Percentiles rank a stretch among this genome's conserved stretches.
Conservation (phyloP, 441 rosid genomes). For the Hura crepitans region DNA sequence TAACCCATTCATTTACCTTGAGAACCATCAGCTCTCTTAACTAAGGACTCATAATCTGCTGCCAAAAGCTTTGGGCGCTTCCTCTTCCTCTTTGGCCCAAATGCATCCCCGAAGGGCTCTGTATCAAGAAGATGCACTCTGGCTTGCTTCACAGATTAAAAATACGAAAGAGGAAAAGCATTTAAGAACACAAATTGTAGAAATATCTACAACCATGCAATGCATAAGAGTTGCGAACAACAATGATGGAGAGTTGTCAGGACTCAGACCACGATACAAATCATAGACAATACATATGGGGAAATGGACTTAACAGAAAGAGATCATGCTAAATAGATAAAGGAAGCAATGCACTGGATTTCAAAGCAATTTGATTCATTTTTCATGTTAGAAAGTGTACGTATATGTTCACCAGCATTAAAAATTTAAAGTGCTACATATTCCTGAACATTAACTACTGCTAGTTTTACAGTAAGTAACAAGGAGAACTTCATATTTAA, state of each 20-base stretch:
- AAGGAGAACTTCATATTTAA: not conserved
- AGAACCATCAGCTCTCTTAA: slow-evolving; percentile 72
- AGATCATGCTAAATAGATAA: not conserved
- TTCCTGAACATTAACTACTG: not conserved
- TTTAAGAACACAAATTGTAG: not conserved
- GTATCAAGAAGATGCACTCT: slow-evolving; percentile 86
- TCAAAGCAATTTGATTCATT: not conserved
- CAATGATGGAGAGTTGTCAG: not conserved
- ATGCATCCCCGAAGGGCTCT: slow-evolving; percentile 81
- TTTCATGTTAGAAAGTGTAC: not conserved
- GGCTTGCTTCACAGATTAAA: slow-evolving; percentile 50
- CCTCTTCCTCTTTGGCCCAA: slow-evolving; percentile 78
- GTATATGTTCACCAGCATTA: not conserved
- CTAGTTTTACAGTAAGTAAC: too few relatives aligned
- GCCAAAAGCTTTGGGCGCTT: slow-evolving; percentile 80
- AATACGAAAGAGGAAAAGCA: slow-evolving; percentile 12
- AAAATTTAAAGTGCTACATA: slow-evolving; percentile 16
- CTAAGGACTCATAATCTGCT: slow-evolving; percentile 70
- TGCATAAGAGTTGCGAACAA: not conserved
- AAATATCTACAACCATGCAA: not conserved
- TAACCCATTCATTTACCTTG: slow-evolving; percentile 46
- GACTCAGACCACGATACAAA: not conserved
- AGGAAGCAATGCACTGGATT: not conserved
- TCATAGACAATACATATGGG: not conserved
- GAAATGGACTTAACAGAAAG: not conserved